Conservation (phyloP, 2,329 filamentous ascomycete genomes). For the Xylariaceae sp. region DNA sequence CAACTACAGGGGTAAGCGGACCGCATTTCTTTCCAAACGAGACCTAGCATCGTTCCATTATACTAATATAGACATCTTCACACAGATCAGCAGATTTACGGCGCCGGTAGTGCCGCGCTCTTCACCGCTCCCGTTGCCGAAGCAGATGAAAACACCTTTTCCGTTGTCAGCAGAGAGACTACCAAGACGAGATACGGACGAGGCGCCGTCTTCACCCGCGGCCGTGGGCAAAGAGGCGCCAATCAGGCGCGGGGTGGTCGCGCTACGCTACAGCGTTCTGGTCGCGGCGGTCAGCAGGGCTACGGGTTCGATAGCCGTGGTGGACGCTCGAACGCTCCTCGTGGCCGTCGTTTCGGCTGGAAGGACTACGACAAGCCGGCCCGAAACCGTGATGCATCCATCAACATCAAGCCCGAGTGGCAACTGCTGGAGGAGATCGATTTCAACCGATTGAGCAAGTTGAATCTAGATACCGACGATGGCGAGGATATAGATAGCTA, state of each 20-base stretch:
- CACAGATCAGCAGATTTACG: constrained; percentile 94
- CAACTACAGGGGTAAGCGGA: constrained; percentile 80
- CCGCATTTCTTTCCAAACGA: background rate
- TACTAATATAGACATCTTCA: constrained; percentile 28
- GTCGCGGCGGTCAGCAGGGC: constrained; percentile 69
- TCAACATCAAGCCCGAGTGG: constrained; percentile 97
- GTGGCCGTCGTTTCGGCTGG: constrained; percentile 93
- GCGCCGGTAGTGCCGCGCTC: constrained; percentile 81
- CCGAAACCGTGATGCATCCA: constrained; percentile 92
- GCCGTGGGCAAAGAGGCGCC: constrained; percentile 79
- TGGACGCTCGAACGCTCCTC: constrained; percentile 71
- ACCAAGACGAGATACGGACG: constrained; percentile 87
- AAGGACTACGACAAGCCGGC: constrained; percentile 98
- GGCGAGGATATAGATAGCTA: constrained; percentile 95
- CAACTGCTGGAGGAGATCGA: constrained; percentile 97
- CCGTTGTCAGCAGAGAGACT: constrained; percentile 93
- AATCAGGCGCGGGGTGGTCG: constrained; percentile 65
- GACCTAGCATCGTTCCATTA: background rate
- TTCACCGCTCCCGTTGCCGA: constrained; percentile 93
- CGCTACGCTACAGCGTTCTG: constrained; percentile 71
- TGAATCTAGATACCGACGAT: constrained; percentile 93
- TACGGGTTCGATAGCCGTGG: constrained; percentile 75
- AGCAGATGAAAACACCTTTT: constrained; percentile 91
- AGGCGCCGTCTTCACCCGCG: constrained; percentile 87
- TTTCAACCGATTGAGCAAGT: constrained; percentile 91